Percentiles rank a stretch among this genome's conserved stretches.
Conservation (phyloP, 108 stramenopile genomes). For the Skeletonema costatum region DNA sequence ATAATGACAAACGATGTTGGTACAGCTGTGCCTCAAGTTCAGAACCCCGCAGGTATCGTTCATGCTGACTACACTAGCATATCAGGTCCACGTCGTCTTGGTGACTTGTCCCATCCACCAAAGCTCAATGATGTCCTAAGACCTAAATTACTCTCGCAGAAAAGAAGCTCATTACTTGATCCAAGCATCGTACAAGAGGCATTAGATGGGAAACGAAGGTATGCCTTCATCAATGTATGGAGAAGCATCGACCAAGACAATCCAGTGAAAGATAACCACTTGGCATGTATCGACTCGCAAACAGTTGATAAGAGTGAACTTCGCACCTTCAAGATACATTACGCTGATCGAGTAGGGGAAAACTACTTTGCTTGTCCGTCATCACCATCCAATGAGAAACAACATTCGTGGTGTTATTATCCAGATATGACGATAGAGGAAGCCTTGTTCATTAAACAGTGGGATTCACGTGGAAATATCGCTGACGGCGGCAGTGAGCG, state of each 20-base stretch:
- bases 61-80: slow-evolving; percentile 62
- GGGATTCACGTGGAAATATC: slow-evolving; percentile 51
- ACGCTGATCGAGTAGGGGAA: slow-evolving; percentile 61
- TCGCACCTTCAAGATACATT: slow-evolving; percentile 59
- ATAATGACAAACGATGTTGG: background rate
- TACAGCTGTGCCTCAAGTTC: slow-evolving; percentile 26
- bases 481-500: slow-evolving; percentile 32
- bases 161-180: slow-evolving; percentile 44
- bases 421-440: slow-evolving; percentile 58
- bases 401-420: slow-evolving; percentile 61
- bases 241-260: slow-evolving; percentile 48
- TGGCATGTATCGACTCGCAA: slow-evolving; percentile 63
- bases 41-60: slow-evolving; percentile 56
- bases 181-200: slow-evolving; percentile 46
- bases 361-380: slow-evolving; percentile 52
- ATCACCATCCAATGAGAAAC: background rate
- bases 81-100: slow-evolving; percentile 57
- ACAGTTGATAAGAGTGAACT: slow-evolving; percentile 29
- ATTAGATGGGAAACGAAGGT: slow-evolving; percentile 50
- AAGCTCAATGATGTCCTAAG: slow-evolving; percentile 60
- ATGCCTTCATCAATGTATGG: slow-evolving; percentile 69
- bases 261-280: slow-evolving; percentile 50
- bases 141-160: slow-evolving; percentile 19
- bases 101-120: slow-evolving; percentile 48
- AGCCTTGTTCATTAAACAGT: slow-evolving; percentile 54